Base-by-base conservation (phyloP, 2,329 filamentous ascomycete species). In the Macrophomina pseudophaseolina region DNA sequence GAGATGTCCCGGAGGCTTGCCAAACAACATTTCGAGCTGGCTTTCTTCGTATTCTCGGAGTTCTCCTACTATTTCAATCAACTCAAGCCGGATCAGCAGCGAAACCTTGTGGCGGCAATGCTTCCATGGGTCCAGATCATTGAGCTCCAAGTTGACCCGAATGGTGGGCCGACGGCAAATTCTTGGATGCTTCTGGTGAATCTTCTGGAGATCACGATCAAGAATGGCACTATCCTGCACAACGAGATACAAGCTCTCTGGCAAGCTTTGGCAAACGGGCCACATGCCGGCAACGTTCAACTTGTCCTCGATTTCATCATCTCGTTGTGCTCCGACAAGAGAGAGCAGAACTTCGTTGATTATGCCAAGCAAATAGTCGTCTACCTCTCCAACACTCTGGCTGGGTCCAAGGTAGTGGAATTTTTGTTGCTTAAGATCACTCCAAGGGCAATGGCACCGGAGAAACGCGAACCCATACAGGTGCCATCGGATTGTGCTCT, bases 341-440 rank as follows among this genome's bases (percentile, higher is more conserved):
- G 94, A 58, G 96, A 99, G 77, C 95, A 99, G 74, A 98, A 97
- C 72, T 99, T 97, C 77, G 94, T 99, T 65, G 93, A 97, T 72
- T 97, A 96, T 75, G 94, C 94, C 5, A 99, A 98, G 81, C 95
- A 99, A 78, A 95, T 99, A 63, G 93, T 98, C 16, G 96, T 99
- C 0, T 98, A 97, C 76, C 79, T 99, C 5, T 96, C 95, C 0
- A 95, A 92, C 70, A 97, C 86, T 74, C 91, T 80, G 75, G 89
- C 94, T 1, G 94, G 94, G 0, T 90, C 92, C 56, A 96, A 97
- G 74, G 94, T 99, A 3, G 90, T 99, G 11, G 95, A 99, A 70
- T 97, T 97, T 71, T 84, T 99, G 65, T 82, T 98, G 33, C 85
- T 96, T 79, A 93, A 97, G 70, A 93, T 99, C 69, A 92, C 88